Evolutionary conservation across 1,284 basidiomycete species (phyloP), one percentile per base, ranked within the genome.

Genomic region (Irpex sp.): DNA sequence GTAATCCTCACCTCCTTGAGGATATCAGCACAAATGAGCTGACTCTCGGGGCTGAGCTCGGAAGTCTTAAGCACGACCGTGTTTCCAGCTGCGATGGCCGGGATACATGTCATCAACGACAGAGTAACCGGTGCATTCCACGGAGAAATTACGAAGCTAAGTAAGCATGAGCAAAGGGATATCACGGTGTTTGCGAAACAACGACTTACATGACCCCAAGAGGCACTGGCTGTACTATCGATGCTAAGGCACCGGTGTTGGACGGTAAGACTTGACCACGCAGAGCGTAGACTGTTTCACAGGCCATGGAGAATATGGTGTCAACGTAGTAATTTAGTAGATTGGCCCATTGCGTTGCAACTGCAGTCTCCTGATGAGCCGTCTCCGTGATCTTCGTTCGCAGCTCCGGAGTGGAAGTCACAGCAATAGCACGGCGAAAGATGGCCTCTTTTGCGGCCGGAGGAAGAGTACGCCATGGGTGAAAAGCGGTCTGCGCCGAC

Each of bases 401-500:
- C 68, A 79, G 85, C 62, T 73, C 76, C 9, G 82, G 79, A 2
- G 77, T 75, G 34, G 66, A 69, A 11, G 82, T 63, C 13, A 85
- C 70, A 13, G 81, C 79, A 0, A 81, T 78, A 3, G 81, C 84
- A 63, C 76, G 78, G 37, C 81, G 67, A 60, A 86, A 74, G 11
- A 86, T 77, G 38, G 78, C 75, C 34, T 80, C 77, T 51, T 81
- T 76, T 49, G 75, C 69, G n/a, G 68, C 65, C 13, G 76, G 72
- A 1, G 72, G 71, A 1, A 75, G 76, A 9, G 74, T 66, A 60
- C 83, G 81, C 85, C 85, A 86, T 6, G 77, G 72, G 52, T 75
- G 74, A 72, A 84, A 83, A 1, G 85, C 84, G 3, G 73, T 74
- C 2, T 72, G 72, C 0, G 85, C 83, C 2, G 80, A 75, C 40